These are phyloP conservation scores for Parascedosporium putredinis DNA, from an alignment of 2,329 filamentous ascomycete genomes.

Conservation along the genomic window DNA sequence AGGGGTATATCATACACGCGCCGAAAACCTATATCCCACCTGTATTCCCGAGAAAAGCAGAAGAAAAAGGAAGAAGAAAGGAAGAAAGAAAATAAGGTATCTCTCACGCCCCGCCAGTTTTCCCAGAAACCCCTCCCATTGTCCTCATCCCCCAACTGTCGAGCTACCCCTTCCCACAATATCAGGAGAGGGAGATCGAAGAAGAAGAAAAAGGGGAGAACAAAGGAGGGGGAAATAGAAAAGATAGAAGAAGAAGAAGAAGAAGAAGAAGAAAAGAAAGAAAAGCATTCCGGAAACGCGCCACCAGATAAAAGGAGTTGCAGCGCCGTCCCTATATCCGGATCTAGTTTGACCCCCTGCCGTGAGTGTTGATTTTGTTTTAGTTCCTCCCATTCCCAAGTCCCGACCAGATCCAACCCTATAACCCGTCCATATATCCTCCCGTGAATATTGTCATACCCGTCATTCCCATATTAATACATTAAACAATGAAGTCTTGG, in stretches of 20 bases:
- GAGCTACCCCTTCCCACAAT: background rate
- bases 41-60: background rate
- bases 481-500: background rate
- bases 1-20: slow-evolving; percentile 5
- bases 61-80: background rate
- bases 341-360: background rate
- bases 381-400: background rate
- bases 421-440: background rate
- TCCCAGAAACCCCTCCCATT: background rate
- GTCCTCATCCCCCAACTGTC: background rate
- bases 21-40: background rate
- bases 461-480: background rate
- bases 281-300: background rate
- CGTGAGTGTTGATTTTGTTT: background rate
- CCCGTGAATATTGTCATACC: background rate
- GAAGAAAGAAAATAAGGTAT: too few species aligned
- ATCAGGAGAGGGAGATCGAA: background rate
- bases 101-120: background rate
- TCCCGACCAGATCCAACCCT: background rate
- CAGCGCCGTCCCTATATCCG: background rate
- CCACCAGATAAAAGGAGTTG: background rate
- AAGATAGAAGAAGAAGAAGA: background rate
- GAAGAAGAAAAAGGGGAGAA: too few species aligned
- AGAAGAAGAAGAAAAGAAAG: background rate
- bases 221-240: too few species aligned